Evolutionary conservation across 2,329 filamentous ascomycete genomes (phyloP).

Genomic region (Beauveria bassiana): DNA sequence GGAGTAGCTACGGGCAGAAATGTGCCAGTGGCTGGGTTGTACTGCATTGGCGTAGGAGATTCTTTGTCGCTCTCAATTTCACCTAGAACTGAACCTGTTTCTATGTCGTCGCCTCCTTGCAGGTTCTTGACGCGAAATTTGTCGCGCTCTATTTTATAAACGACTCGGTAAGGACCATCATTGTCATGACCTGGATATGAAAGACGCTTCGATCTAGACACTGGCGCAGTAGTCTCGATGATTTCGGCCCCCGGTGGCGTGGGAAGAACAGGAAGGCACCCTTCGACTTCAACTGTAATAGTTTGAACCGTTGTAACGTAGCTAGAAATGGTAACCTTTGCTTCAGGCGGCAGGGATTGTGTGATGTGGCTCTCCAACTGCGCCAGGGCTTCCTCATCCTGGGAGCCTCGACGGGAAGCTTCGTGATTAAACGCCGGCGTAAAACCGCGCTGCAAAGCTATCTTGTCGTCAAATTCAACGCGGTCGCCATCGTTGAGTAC

Average conservation of each 20-base stretch:
- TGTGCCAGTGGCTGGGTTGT: constrained; percentile 6
- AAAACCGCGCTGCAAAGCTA: constrained; percentile 8
- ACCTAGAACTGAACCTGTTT: constrained; percentile 18
- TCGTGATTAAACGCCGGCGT: neutral
- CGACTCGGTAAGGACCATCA: constrained; percentile 42
- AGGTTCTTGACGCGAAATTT: constrained; percentile 36
- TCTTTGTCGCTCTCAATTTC: constrained; percentile 22
- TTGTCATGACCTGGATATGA: constrained; percentile 17
- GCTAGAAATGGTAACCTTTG: constrained; percentile 53
- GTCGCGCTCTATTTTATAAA: constrained; percentile 51
- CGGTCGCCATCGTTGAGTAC: constrained; percentile 51
- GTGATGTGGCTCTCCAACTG: constrained; percentile 47
- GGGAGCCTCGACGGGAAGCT: neutral
- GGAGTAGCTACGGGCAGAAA: neutral
- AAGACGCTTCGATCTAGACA: constrained; percentile 13
- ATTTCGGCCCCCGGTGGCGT: constrained; percentile 53
- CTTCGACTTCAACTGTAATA: constrained; percentile 56
- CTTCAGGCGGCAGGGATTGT: constrained; percentile 45
- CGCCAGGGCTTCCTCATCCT: constrained; percentile 31
- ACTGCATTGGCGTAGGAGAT: constrained; percentile 9
- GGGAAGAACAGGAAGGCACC: constrained; percentile 41
- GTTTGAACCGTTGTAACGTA: constrained; percentile 53
- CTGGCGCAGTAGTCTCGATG: constrained; percentile 40
- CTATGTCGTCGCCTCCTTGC: constrained; percentile 24
- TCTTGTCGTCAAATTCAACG: constrained; percentile 43